Base-by-base conservation (phyloP, 2,329 filamentous ascomycete species). In the Juglanconis juglandina region DNA sequence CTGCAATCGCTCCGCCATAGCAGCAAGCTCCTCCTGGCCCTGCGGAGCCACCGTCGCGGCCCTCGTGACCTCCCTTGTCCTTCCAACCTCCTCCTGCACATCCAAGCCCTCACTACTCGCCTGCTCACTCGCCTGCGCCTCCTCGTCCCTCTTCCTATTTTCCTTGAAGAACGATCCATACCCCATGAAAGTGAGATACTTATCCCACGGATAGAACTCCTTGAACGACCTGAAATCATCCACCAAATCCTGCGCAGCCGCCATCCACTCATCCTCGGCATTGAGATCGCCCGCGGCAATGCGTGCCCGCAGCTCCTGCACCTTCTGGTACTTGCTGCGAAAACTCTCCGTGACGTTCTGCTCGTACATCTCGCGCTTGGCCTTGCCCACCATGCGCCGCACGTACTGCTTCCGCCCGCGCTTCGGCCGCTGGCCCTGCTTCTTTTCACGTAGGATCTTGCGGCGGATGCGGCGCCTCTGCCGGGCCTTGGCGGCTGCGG, bases 201-300 rank as follows among this genome's bases (percentile, higher is more conserved):
- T 87, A 61, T 88, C 86, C 84, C 84, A 88, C 1, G 84, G 81
- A 66, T 87, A 88, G 65, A 88, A 88, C 53, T 82, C 79, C 66
- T 84, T 87, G 64, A 84, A 81, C 0, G 83, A 83, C 63, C 84
- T 77, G 68, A 88, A 88, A 62, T 88, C 86, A 60, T 87, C 81
- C 9, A 87, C 79, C 7, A 89, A 77, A 55, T 82, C 79, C 67
- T 79, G 79, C 0, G 85, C 85, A 5, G 82, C 83, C 32, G 75
- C 72, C 81, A 87, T 85, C 82, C 86, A 88, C 4, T 71, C 66
- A 1, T 71, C 68, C 5, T 79, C 72, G n/a, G 83, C 76, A 8
- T 79, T 77, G 10, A 71, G 65, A 30, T 78, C 72, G 2, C 78
- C 76, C 14, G 70, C 72, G 14, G 78, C 73, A 9, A 79, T 77